Evolutionary conservation across 208 protist species (phyloP).

Genomic region (Leishmania gerbilli): DNA sequence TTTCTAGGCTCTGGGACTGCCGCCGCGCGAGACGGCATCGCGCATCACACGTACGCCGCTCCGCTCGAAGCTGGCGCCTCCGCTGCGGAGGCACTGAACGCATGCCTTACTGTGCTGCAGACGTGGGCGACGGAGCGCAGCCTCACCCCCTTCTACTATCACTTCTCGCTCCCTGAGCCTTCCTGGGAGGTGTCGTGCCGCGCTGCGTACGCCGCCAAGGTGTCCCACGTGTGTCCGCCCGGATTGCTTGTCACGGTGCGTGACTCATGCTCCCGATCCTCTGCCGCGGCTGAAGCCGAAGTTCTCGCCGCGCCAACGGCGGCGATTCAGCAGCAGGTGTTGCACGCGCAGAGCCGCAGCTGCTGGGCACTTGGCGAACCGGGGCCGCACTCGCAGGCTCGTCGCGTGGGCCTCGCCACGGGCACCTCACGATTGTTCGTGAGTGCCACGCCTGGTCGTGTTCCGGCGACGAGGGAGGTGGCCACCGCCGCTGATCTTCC

Average conservation of each 20-base stretch:
- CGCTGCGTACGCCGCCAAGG: slow-evolving; percentile 9
- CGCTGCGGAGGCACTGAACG: background rate
- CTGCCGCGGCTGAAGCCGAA: slow-evolving; percentile 6
- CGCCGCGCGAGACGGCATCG: background rate
- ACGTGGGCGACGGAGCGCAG: slow-evolving; percentile 5
- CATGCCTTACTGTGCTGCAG: slow-evolving; percentile 6
- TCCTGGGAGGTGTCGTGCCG: slow-evolving; percentile 17
- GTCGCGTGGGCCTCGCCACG: slow-evolving; percentile 11
- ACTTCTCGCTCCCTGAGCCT: slow-evolving; percentile 9
- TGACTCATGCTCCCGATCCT: background rate
- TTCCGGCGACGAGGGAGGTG: slow-evolving; percentile 41
- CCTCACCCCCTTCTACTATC: slow-evolving; percentile 24
- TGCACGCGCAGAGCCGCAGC: slow-evolving; percentile 93
- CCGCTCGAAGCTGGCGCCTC: background rate
- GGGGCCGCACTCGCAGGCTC: slow-evolving; percentile 87
- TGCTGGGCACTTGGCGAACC: slow-evolving; percentile 90
- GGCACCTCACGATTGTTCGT: slow-evolving; percentile 22
- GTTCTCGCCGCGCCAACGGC: slow-evolving; percentile 22
- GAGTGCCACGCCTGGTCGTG: slow-evolving; percentile 42
- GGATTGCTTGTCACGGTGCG: slow-evolving; percentile 22
- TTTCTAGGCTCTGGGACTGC: background rate
- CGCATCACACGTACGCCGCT: background rate
- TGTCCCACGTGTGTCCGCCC: slow-evolving; percentile 34
- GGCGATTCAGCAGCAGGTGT: slow-evolving; percentile 18
- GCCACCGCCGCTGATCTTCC: slow-evolving; percentile 35